A percentile compares a stretch with the other conserved stretches of the same genome.
These are phyloP conservation scores for Croton laevigatus DNA, from an alignment of 441 rosid genomes.

Conservation along the genomic window DNA sequence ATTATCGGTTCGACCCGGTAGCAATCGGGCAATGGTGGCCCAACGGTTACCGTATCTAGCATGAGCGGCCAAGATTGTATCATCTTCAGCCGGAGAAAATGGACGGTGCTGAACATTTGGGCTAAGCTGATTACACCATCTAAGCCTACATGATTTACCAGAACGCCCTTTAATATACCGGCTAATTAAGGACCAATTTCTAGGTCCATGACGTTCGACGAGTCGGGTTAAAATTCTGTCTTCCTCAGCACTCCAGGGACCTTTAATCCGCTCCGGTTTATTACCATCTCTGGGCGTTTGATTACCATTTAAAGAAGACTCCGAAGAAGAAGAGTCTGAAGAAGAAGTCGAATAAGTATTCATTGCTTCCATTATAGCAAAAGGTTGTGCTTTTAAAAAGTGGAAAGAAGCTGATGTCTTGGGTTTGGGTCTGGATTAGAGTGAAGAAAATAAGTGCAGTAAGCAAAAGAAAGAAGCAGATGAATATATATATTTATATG, in stretches of 20 bases:
- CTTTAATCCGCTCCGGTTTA: conserved; percentile 47
- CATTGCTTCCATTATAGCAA: conserved; percentile 28
- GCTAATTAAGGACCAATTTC: conserved; percentile 67
- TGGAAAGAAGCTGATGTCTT: not conserved
- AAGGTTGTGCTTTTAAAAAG: not conserved
- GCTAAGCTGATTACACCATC: conserved; percentile 79
- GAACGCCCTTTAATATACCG: conserved; percentile 60
- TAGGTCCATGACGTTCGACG: conserved; percentile 52
- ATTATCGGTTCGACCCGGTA: conserved; percentile 71
- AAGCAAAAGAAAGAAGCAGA: not conserved
- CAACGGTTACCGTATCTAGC: conserved; percentile 65
- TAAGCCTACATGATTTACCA: conserved; percentile 65
- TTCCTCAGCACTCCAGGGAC: conserved; percentile 80
- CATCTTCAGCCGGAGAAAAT: conserved; percentile 56
- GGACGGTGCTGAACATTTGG: conserved; percentile 68
- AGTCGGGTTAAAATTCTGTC: conserved; percentile 55
- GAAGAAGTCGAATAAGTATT: conserved; percentile 42
- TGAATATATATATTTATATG: conserved; percentile 16
- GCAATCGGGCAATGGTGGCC: conserved; percentile 70
- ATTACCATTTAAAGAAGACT: conserved; percentile 36
- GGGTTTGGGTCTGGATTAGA: not conserved
- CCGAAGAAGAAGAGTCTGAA: conserved; percentile 52
- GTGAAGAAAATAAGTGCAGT: not conserved
- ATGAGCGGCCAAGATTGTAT: conserved; percentile 61
- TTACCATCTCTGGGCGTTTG: conserved; percentile 11